Base-by-base conservation (phyloP, 345 rosid species). In the Murraya koenigii region DNA sequence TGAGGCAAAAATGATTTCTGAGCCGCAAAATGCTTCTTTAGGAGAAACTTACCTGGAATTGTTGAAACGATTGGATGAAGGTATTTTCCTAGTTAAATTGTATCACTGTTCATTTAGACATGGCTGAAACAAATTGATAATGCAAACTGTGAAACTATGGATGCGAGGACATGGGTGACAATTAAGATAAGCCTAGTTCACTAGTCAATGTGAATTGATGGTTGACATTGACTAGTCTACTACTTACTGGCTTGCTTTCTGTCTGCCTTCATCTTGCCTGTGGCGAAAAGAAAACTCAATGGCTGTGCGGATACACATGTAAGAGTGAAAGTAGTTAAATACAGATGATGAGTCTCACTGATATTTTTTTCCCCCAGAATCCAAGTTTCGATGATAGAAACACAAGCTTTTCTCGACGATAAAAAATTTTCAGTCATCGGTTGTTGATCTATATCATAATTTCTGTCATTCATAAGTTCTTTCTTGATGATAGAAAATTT, bases 51-150 rank as follows among this genome's bases (percentile, higher is more conserved):
- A 80, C 71, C 72, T 76, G 30, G 90, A 87, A 71, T 81, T 96
- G 56, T 86, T 91, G 60, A 80, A 65, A 64, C 90, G 93, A 81
- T 80, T 96, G 87, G 91, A 88, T 84, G 90, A 89, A 87, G 98
- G 98, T 93, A 84, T 71, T 59, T 85, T 63, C 55, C 68, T 58
- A 13, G 71, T 77, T 44, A 76, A 80, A 49, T 66, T 20, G 55
- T 74, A 66, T 52, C 23, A 13, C 49, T 63, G 63, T 81, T 52
- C 67, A 1, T 63, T 83, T 38, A 32, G 74, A 28, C 32, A 2
- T 78, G 17, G 26, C 38, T 54, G 73, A 75, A 20, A 35, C 6
- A 25, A 41, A 69, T 74, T 25, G 82, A 58, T 78, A 55, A n/a
- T 32, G 41, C 8, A 49, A 58, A 23, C 32, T 56, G 39, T 61